phyloP scores from a whole-genome alignment of 179 eudicot genomes.

The Beta corolliflora region DNA sequence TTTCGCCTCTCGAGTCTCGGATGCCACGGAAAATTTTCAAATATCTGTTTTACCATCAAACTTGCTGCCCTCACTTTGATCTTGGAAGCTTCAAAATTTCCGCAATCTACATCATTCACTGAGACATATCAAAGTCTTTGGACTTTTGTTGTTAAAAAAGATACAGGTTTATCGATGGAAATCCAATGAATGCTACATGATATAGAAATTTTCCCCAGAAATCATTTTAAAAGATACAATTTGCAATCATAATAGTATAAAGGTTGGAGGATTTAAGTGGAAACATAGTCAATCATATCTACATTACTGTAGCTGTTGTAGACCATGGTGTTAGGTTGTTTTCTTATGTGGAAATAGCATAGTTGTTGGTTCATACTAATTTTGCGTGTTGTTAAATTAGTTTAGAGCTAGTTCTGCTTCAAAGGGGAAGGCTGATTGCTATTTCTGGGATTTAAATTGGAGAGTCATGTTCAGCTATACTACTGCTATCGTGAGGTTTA shows the following conservation, averaged over 20 bases:
- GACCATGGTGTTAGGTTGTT: neutral
- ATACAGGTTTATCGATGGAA: too few species aligned
- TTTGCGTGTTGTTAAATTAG: neutral
- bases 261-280: neutral
- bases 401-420: neutral
- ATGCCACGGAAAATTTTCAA: too few species aligned
- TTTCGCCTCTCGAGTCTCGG: too few species aligned
- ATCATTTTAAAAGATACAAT: neutral
- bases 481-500: neutral
- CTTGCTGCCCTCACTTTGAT: neutral
- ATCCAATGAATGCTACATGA: too few species aligned
- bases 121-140: neutral
- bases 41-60: neutral
- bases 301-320: neutral
- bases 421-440: neutral
- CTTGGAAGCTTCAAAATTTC: neutral
- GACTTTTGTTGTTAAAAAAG: neutral
- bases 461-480: neutral
- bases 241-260: neutral
- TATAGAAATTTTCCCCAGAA: too few species aligned
- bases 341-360: neutral
- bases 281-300: neutral
- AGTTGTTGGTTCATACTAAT: too few species aligned
- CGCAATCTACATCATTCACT: too few species aligned
- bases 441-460: neutral